Evolutionary conservation across 2,329 filamentous ascomycete genomes (phyloP).

Genomic region (Fusarium sp.): DNA sequence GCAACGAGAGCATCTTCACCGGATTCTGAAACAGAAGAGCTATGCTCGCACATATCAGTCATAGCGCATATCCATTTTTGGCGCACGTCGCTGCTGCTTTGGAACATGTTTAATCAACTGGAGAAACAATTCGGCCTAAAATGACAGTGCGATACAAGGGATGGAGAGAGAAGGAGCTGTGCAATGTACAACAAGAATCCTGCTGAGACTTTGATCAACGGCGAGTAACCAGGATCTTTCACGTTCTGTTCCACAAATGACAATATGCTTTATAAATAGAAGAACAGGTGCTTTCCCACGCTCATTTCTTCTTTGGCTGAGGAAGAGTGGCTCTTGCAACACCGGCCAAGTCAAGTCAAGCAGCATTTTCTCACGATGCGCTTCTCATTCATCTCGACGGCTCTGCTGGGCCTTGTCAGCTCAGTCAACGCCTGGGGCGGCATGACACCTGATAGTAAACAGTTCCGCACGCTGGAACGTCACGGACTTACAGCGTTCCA

Average conservation of each 20-base stretch:
- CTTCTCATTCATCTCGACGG: constrained; percentile 35
- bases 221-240: constrained; percentile 32
- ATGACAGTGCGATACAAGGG: constrained; percentile 8
- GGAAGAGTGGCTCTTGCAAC: background rate
- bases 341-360: background rate
- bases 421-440: constrained; percentile 38
- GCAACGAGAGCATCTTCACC: constrained; percentile 21
- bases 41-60: constrained; percentile 15
- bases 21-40: constrained; percentile 32
- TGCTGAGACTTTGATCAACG: constrained; percentile 25
- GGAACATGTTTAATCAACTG: constrained; percentile 23
- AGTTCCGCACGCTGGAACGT: constrained; percentile 33
- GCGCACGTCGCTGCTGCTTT: constrained; percentile 7
- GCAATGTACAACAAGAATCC: constrained; percentile 20
- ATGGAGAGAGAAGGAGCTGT: constrained; percentile 14
- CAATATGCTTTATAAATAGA: constrained; percentile 26
- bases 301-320: background rate
- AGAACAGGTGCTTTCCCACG: background rate
- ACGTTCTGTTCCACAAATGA: constrained; percentile 28
- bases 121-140: constrained; percentile 23
- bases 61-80: constrained; percentile 11
- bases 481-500: constrained; percentile 33
- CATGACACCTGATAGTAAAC: constrained; percentile 34
- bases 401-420: constrained; percentile 35
- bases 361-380: constrained; percentile 26